These are phyloP conservation scores for barrel medic (Medicago truncatula) DNA, from an alignment of 306 rosid species.

Conservation along the genomic window DNA sequence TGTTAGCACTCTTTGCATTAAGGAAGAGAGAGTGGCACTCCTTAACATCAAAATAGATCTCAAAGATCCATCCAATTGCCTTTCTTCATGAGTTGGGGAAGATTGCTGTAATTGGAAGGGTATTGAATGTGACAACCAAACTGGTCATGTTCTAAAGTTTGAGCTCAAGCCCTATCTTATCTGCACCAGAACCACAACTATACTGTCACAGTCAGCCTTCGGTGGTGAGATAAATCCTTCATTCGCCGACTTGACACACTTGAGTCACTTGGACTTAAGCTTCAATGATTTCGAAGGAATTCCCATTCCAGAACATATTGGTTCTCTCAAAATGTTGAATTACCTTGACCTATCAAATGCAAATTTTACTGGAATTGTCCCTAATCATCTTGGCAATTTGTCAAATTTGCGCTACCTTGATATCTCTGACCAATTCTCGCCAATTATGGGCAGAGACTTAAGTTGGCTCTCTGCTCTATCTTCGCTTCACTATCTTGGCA, in stretches of 20 bases:
- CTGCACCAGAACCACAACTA: neutral
- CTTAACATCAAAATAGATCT: slow-evolving; percentile 31
- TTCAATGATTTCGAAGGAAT: neutral
- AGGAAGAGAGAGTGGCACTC: slow-evolving; percentile 40
- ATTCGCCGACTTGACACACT: neutral
- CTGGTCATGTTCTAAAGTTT: slow-evolving; percentile 28
- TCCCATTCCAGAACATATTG: slow-evolving; percentile 20
- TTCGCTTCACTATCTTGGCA: slow-evolving; percentile 19
- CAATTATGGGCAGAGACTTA: neutral
- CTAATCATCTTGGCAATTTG: slow-evolving; percentile 29
- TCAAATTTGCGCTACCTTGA: slow-evolving; percentile 28
- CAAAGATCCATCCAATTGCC: slow-evolving; percentile 21
- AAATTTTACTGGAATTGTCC: slow-evolving; percentile 19
- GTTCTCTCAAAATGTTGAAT: slow-evolving; percentile 6
- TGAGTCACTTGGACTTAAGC: slow-evolving; percentile 25
- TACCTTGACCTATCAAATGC: slow-evolving; percentile 27
- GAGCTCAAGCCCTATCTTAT: neutral
- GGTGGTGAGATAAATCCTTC: slow-evolving; percentile 38
- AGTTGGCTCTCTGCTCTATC: slow-evolving; percentile 23
- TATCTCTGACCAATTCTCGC: neutral
- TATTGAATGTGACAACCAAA: slow-evolving; percentile 39
- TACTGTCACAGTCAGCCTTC: neutral
- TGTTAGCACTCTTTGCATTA: slow-evolving; percentile 32
- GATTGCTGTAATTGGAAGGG: slow-evolving; percentile 25
- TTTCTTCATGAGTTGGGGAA: slow-evolving; percentile 42